These are phyloP conservation scores for Acer negundo DNA, from an alignment of 345 rosid species.

Conservation along the genomic window DNA sequence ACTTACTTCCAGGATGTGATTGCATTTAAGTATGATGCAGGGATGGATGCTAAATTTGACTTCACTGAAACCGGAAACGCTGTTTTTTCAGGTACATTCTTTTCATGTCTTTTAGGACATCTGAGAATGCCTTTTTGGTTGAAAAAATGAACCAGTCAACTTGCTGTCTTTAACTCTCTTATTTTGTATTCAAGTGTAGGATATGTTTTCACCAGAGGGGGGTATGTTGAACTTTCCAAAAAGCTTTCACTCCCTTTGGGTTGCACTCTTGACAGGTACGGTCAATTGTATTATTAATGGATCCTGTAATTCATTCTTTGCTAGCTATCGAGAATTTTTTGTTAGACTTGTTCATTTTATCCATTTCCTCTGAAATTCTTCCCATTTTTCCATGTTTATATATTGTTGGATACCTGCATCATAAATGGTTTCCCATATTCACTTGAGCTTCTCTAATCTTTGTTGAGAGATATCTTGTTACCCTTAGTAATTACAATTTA, in stretches of 20 bases:
- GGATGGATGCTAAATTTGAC: constrained; percentile 94
- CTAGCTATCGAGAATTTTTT: neutral
- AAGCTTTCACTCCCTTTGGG: constrained; percentile 79
- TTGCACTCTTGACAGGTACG: constrained; percentile 87
- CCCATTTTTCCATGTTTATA: neutral
- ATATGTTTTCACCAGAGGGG: constrained; percentile 90
- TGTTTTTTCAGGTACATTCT: constrained; percentile 72
- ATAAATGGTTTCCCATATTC: neutral
- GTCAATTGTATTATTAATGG: neutral
- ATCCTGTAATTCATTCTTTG: neutral
- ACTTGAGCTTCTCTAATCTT: neutral
- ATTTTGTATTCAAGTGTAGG: constrained; percentile 41
- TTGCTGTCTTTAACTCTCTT: constrained; percentile 14
- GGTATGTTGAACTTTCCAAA: constrained; percentile 86
- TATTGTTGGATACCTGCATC: neutral
- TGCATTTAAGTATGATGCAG: constrained; percentile 85
- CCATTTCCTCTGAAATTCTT: neutral
- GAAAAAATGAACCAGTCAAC: neutral
- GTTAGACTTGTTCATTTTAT: neutral
- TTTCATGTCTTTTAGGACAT: neutral
- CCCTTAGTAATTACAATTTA: neutral
- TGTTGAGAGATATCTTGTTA: neutral
- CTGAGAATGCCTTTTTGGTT: neutral
- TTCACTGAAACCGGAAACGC: constrained; percentile 82
- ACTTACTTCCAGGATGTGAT: constrained; percentile 87